Percentiles rank a stretch among this genome's conserved stretches.
Conservation (phyloP, 2,329 filamentous ascomycete species). For the Diaporthe sp. region DNA sequence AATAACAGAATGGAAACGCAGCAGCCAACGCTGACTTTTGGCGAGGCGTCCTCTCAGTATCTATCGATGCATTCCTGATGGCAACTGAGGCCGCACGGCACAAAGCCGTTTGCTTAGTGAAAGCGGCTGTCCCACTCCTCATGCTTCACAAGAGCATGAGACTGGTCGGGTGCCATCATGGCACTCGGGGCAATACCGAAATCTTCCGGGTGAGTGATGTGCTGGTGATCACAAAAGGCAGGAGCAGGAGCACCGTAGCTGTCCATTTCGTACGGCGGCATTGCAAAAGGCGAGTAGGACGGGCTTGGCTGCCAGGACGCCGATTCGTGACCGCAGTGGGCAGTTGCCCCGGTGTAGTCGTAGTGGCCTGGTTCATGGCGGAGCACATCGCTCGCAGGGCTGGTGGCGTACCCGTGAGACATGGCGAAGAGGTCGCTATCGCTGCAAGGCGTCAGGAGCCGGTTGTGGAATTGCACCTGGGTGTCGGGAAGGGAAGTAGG, state of each 20-base stretch:
- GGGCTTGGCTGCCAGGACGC: slow-evolving; percentile 46
- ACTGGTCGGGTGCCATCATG: slow-evolving; percentile 28
- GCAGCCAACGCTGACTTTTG: not conserved
- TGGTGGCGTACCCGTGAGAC: slow-evolving; percentile 44
- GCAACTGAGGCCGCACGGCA: not conserved
- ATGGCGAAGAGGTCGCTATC: slow-evolving; percentile 55
- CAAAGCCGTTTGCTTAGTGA: not conserved
- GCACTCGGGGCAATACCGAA: slow-evolving; percentile 31
- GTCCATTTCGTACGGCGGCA: slow-evolving; percentile 44
- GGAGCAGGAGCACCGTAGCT: slow-evolving; percentile 38
- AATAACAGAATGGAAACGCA: not conserved
- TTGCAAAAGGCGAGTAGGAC: slow-evolving; percentile 53
- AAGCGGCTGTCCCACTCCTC: slow-evolving; percentile 33
- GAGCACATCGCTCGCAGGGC: slow-evolving; percentile 47
- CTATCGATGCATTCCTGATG: not conserved
- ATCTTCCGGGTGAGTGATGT: slow-evolving; percentile 31
- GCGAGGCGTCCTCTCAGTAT: not conserved
- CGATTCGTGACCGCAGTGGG: slow-evolving; percentile 41
- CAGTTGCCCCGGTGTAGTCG: slow-evolving; percentile 43
- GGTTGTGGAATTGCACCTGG: slow-evolving; percentile 44
- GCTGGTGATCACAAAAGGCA: slow-evolving; percentile 39
- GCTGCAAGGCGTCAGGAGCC: slow-evolving; percentile 65
- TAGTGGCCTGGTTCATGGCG: slow-evolving; percentile 40
- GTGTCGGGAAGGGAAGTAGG: slow-evolving; percentile 46
- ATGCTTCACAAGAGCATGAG: slow-evolving; percentile 31